Evolutionary conservation across 2,329 filamentous ascomycete genomes (phyloP).

Genomic region (Trichothecium roseum): DNA sequence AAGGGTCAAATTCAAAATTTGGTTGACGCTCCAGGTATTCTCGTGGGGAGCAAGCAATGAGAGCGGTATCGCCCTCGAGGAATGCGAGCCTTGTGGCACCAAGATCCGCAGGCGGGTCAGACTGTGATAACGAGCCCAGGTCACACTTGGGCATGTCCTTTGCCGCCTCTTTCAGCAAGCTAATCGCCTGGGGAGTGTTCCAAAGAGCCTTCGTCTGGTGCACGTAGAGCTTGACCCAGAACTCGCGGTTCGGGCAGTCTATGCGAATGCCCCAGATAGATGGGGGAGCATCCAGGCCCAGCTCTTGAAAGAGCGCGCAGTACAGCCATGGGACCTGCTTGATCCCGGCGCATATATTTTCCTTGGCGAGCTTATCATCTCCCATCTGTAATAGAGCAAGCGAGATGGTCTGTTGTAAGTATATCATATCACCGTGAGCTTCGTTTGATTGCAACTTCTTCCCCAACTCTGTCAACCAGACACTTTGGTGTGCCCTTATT

Average conservation of each 20-base stretch:
- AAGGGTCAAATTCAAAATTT: conserved; percentile 70
- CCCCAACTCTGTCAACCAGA: conserved; percentile 64
- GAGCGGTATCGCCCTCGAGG: conserved; percentile 60
- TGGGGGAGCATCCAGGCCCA: conserved; percentile 69
- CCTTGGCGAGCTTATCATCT: conserved; percentile 54
- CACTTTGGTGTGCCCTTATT: conserved; percentile 66
- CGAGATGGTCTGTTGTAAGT: conserved; percentile 66
- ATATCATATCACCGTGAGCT: conserved; percentile 38
- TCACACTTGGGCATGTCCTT: conserved; percentile 39
- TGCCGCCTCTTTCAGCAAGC: conserved; percentile 60
- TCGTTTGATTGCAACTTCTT: conserved; percentile 27
- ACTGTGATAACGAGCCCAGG: conserved; percentile 21
- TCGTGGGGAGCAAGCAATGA: conserved; percentile 61
- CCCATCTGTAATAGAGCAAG: conserved; percentile 66
- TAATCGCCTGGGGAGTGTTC: conserved; percentile 64
- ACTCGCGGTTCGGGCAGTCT: conserved; percentile 47
- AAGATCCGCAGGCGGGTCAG: conserved; percentile 24
- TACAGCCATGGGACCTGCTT: conserved; percentile 76
- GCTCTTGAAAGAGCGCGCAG: conserved; percentile 65
- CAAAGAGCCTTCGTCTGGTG: conserved; percentile 71
- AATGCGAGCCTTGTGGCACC: conserved; percentile 66
- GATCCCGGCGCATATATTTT: conserved; percentile 57
- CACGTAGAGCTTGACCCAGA: conserved; percentile 69
- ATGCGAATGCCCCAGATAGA: conserved; percentile 73
- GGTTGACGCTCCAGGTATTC: conserved; percentile 52